Base-by-base conservation (phyloP, 306 rosid genomes). In the Lathyrus aphaca region DNA sequence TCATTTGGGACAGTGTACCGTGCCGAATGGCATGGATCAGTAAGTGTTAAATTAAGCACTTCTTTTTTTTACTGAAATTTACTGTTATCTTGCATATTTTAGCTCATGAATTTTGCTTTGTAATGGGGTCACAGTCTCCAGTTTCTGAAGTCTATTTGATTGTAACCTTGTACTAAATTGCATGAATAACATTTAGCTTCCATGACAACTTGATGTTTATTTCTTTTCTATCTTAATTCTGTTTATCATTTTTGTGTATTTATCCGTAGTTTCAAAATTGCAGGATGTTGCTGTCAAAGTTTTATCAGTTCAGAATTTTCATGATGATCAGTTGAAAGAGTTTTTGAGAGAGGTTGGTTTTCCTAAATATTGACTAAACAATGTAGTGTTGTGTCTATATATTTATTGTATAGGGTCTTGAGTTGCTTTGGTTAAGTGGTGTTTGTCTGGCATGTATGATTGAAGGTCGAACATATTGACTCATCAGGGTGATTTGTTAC, bases 271-370 rank as follows among this genome's bases (percentile, higher is more conserved):
- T 58, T 42, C 19, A 49, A 49, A 65, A 66, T 59, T 77, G 71
- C 85, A 94, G 99, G 99, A 94, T 73, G 97, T 94, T 68, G 99
- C 99, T 30, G 99, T 94, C 71, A 94, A 94, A 79, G 95, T 94
- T 77, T 71, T 94, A 66, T 68, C 89, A 32, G 73, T 88, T 75
- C 97, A 94, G 79, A 91, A 94, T 84, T 91, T 94, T 80, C 83
- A 69, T 2, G 96, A 94, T 51, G 92, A 94, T 75, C 97, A 88
- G 69, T 79, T 91, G 81, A 94, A 76, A 76, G 97, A 94, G 73
- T 94, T 94, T 81, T 67, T 91, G 37, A 86, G 99, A 65, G 99
- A 94, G 99, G 97, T 91, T 68, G 11, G 70, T 66, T 56, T 73
- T 38, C 55, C 11, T 37, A 63, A 63, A 35, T 50, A 70, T 51